These are phyloP conservation scores for Cenchrus purpureus DNA, from an alignment of 176 grass and related monocot genomes.

Conservation along the genomic window DNA sequence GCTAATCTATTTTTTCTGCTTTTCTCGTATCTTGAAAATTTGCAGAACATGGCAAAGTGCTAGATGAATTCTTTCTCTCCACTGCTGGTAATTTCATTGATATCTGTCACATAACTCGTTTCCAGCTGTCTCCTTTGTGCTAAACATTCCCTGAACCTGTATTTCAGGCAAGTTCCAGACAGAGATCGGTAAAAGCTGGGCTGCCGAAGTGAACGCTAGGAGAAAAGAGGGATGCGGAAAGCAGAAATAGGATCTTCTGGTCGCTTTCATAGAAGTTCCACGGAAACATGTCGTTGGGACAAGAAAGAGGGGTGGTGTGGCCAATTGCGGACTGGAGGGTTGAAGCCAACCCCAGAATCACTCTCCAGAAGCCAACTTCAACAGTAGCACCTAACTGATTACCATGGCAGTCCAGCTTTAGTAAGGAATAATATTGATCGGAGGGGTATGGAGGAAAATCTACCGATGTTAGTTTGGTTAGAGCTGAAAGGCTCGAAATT, in stretches of 20 bases:
- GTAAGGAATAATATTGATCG: slow-evolving; percentile 15
- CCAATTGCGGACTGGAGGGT: background rate
- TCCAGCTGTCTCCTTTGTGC: background rate
- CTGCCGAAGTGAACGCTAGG: slow-evolving; percentile 82
- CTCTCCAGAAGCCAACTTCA: background rate
- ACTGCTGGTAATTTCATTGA: slow-evolving; percentile 75
- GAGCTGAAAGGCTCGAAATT: slow-evolving; percentile 15
- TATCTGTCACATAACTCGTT: background rate
- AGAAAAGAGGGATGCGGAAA: slow-evolving; percentile 57
- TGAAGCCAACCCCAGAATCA: background rate
- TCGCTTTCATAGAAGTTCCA: background rate
- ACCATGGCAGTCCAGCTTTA: background rate
- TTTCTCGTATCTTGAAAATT: slow-evolving; percentile 25
- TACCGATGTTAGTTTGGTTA: slow-evolving; percentile 1
- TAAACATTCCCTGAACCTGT: slow-evolving; percentile 21
- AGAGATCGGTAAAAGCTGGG: slow-evolving; percentile 91
- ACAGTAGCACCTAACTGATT: background rate
- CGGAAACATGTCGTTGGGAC: background rate
- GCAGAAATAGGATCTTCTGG: slow-evolving; percentile 35
- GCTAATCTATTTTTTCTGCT: slow-evolving; percentile 21
- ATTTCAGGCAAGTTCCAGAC: slow-evolving; percentile 93
- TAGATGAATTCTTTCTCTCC: slow-evolving; percentile 95
- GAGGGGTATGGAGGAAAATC: background rate
- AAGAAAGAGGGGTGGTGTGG: background rate
- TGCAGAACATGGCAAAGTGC: slow-evolving; percentile 86